Conservation (phyloP, 768 basidiomycete genomes). For the Coprinopsis sp. region DNA sequence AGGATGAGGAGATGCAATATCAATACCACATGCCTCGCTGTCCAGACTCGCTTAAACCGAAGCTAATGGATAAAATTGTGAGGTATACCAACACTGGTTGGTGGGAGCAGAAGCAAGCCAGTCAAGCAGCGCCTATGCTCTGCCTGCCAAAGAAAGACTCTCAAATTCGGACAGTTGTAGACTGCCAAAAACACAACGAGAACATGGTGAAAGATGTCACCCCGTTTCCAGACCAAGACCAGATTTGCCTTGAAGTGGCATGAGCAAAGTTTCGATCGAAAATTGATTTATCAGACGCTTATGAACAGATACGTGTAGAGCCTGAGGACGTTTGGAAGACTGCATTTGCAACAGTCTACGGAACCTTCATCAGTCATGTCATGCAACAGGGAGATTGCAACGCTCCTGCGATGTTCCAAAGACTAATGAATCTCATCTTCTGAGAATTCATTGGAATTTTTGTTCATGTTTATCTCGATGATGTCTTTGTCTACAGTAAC, state of each 20-base stretch:
- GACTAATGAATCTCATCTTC: constrained; percentile 38
- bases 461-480: constrained; percentile 41
- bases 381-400: constrained; percentile 46
- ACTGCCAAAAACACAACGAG: constrained; percentile 30
- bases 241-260: constrained; percentile 27
- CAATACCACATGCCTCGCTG: not conserved
- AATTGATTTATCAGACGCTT: constrained; percentile 38
- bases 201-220: constrained; percentile 38
- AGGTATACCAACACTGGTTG: not conserved
- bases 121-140: constrained; percentile 31
- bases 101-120: no score
- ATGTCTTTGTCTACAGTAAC: constrained; percentile 38
- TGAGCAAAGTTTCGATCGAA: constrained; percentile 29
- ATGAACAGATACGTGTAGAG: constrained; percentile 36
- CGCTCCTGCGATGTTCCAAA: constrained; percentile 41
- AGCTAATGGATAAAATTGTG: not conserved
- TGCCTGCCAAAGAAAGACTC: constrained; percentile 25
- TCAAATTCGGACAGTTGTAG: constrained; percentile 28
- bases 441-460: constrained; percentile 27
- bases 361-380: constrained; percentile 33
- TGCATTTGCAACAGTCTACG: constrained; percentile 30
- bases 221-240: constrained; percentile 37
- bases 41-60: not conserved
- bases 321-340: constrained; percentile 26
- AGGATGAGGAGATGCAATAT: not conserved